These are phyloP conservation scores for Ascocoryne sarcoides DNA, from an alignment of 2,329 filamentous ascomycete genomes.

Conservation along the genomic window DNA sequence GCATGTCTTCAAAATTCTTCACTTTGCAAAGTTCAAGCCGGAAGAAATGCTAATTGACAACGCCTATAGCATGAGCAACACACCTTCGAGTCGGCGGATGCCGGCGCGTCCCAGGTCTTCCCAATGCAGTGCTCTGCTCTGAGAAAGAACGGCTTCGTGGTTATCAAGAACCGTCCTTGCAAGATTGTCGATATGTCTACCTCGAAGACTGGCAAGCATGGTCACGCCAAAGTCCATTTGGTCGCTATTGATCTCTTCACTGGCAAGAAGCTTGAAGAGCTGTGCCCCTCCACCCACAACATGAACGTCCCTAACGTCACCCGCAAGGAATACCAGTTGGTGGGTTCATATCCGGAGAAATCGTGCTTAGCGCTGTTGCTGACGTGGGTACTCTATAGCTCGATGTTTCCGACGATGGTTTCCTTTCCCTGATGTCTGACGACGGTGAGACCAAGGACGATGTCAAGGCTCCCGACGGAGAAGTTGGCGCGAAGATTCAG, in stretches of 20 bases:
- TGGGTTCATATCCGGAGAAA: slow-evolving; percentile 43
- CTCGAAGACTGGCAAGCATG: slow-evolving; percentile 99
- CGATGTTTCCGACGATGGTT: slow-evolving; percentile 87
- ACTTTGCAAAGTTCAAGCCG: not conserved
- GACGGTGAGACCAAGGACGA: slow-evolving; percentile 87
- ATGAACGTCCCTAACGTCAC: slow-evolving; percentile 95
- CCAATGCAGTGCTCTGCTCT: slow-evolving; percentile 99
- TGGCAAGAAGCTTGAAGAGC: slow-evolving; percentile 98
- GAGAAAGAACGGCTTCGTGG: slow-evolving; percentile 98
- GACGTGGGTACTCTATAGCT: slow-evolving; percentile 45
- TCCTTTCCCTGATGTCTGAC: slow-evolving; percentile 87
- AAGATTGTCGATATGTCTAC: slow-evolving; percentile 99
- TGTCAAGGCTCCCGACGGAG: slow-evolving; percentile 84
- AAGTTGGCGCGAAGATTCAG: slow-evolving; percentile 78
- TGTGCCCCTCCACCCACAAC: slow-evolving; percentile 95
- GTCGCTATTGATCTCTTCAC: slow-evolving; percentile 99
- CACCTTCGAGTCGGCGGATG: slow-evolving; percentile 89
- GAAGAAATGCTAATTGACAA: not conserved
- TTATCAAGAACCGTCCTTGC: slow-evolving; percentile 98
- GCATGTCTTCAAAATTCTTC: slow-evolving; percentile 8
- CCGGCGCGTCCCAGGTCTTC: slow-evolving; percentile 88
- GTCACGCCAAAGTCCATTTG: slow-evolving; percentile 99
- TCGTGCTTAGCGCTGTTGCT: not conserved
- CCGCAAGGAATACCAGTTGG: slow-evolving; percentile 87
- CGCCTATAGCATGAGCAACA: slow-evolving; percentile 30